A percentile compares a stretch with the other conserved stretches of the same genome.
Conservation (phyloP, 1,284 basidiomycete species). For the Tranzscheliella williamsii region DNA sequence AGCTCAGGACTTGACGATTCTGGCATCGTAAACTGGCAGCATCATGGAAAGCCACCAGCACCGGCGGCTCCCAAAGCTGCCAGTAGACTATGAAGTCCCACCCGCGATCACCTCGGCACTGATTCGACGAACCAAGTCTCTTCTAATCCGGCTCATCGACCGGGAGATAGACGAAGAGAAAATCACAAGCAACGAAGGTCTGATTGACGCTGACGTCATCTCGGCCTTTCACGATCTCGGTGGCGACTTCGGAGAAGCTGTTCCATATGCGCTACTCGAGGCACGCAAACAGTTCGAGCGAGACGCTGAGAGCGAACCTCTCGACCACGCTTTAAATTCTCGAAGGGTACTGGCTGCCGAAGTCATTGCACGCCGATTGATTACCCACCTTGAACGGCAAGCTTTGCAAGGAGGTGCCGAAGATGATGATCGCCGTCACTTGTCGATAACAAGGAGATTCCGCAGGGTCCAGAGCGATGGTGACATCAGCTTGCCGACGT, state of each 20-base stretch:
- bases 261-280: conserved; percentile 47
- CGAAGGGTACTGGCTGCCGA: conserved; percentile 39
- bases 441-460: conserved; percentile 48
- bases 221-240: conserved; percentile 40
- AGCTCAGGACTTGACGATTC: too few relatives aligned
- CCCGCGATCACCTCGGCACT: conserved; percentile 42
- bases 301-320: conserved; percentile 17
- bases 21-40: too few relatives aligned
- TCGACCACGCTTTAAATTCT: conserved; percentile 22
- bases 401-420: conserved; percentile 7
- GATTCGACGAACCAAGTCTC: conserved; percentile 34
- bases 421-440: conserved; percentile 2
- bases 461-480: conserved; percentile 40
- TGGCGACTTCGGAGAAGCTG: conserved; percentile 47
- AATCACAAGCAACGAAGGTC: conserved; percentile 38
- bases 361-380: conserved; percentile 40
- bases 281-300: conserved; percentile 34
- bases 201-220: conserved; percentile 34
- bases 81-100: conserved; percentile 29
- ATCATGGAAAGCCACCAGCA: too few relatives aligned
- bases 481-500: conserved; percentile 34
- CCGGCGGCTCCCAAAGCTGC: conserved; percentile 11
- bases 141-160: conserved; percentile 40
- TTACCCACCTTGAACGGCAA: conserved; percentile 33
- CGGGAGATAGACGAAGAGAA: conserved; percentile 43